A percentile compares a stretch with the other conserved stretches of the same genome.
phyloP scores from a whole-genome alignment of 306 rosid species.

The Lagenaria siceraria region DNA sequence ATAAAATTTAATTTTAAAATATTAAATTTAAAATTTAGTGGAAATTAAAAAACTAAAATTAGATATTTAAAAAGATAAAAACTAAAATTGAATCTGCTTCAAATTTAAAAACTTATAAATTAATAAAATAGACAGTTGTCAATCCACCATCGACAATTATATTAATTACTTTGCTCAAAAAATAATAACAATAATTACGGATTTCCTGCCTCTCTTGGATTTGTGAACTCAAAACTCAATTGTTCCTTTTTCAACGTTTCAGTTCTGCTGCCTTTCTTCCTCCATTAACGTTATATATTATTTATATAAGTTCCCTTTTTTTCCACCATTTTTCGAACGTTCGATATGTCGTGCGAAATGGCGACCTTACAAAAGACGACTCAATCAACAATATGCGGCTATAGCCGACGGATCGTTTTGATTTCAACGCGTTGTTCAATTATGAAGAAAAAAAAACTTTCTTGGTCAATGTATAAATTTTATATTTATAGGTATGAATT shows the following conservation, averaged over 20 bases:
- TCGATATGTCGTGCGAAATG: neutral
- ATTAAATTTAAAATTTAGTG: no score
- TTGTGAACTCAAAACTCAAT: neutral
- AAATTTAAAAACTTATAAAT: no score
- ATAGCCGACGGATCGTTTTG: neutral
- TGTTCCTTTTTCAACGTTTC: neutral
- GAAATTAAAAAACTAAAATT: no score
- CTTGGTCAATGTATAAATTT: no score
- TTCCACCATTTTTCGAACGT: neutral
- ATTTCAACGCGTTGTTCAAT: neutral
- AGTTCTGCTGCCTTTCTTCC: neutral
- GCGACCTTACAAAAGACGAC: neutral
- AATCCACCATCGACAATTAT: neutral
- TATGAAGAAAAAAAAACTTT: no score
- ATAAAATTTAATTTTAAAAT: no score
- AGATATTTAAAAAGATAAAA: no score
- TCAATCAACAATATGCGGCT: neutral
- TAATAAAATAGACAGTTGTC: neutral
- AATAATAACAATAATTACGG: neutral
- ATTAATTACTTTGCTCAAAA: no score
- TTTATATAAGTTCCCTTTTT: neutral
- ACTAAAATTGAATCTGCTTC: no score
- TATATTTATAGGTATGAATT: no score
- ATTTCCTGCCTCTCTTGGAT: neutral
- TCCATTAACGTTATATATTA: neutral